Conservation (phyloP, 768 basidiomycete species). For the Lanmaoa pseudosensibilis region DNA sequence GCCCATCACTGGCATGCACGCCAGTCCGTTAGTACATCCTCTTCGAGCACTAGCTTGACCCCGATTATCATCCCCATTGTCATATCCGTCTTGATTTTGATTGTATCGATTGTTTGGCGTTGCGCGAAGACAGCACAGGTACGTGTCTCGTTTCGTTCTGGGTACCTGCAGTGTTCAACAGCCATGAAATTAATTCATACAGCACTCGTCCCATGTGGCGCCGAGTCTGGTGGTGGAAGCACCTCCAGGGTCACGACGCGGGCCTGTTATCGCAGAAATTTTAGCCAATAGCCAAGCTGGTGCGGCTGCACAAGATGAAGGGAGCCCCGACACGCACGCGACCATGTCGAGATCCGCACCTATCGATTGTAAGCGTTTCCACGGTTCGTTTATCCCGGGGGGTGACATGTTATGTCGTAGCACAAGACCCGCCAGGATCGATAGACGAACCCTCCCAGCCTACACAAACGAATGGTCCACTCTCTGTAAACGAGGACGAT, state of each 20-base stretch:
- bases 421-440: neutral
- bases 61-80: neutral
- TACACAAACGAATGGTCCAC: too few relatives aligned
- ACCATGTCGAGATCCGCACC: too few relatives aligned
- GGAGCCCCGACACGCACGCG: too few relatives aligned
- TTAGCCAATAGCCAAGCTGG: neutral
- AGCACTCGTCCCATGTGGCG: neutral
- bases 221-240: neutral
- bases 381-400: neutral
- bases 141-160: neutral
- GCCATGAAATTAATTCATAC: neutral
- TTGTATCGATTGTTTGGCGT: accelerated
- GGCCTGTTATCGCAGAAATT: neutral
- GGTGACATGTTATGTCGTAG: neutral
- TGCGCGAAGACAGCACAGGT: neutral
- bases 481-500: neutral
- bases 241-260: neutral
- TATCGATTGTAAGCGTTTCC: neutral
- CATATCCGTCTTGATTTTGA: accelerated
- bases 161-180: neutral
- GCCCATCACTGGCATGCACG: neutral
- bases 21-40: neutral
- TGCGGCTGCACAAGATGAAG: neutral
- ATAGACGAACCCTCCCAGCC: neutral
- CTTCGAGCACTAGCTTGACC: accelerated